Conservation (phyloP, 768 basidiomycete species). For the Cyclocybe aegerita region DNA sequence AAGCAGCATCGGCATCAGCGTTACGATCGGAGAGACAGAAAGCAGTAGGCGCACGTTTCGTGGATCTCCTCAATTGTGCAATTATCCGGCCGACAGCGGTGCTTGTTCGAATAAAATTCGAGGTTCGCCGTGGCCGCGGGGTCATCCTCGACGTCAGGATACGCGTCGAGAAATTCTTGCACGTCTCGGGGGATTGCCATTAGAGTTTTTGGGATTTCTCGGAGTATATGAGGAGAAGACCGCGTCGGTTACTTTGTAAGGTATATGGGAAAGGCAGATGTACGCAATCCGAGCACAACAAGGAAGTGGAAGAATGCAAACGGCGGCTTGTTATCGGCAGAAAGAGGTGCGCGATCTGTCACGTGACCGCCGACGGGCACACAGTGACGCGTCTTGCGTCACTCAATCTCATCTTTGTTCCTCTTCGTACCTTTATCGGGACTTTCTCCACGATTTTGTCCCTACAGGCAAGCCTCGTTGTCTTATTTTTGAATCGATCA, state of each 20-base stretch:
- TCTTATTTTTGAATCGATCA: too few relatives aligned
- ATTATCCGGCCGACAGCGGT: conserved; percentile 61
- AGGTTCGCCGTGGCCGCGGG: conserved; percentile 43
- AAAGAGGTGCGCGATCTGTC: neutral
- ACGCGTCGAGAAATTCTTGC: conserved; percentile 54
- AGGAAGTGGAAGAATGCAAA: neutral
- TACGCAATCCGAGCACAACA: neutral
- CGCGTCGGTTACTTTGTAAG: neutral
- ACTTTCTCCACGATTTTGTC: too few relatives aligned
- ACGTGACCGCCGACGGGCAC: too few relatives aligned
- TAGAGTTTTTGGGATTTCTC: conserved; percentile 5
- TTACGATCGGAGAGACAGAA: neutral
- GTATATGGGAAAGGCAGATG: neutral
- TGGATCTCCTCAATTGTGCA: conserved; percentile 64
- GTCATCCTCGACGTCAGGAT: conserved; percentile 46
- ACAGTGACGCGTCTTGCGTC: too few relatives aligned
- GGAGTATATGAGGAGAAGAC: neutral
- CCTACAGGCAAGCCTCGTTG: too few relatives aligned
- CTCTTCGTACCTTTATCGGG: too few relatives aligned
- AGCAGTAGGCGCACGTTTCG: conserved; percentile 37
- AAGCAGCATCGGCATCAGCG: conserved; percentile 25
- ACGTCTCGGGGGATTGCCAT: conserved; percentile 56
- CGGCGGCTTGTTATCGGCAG: neutral
- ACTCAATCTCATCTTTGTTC: too few relatives aligned
- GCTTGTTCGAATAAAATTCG: conserved; percentile 58